Evolutionary conservation across 2,329 filamentous ascomycete genomes (phyloP), one percentile per base, ranked within the genome.

Genomic region (Cordyceps militaris): DNA sequence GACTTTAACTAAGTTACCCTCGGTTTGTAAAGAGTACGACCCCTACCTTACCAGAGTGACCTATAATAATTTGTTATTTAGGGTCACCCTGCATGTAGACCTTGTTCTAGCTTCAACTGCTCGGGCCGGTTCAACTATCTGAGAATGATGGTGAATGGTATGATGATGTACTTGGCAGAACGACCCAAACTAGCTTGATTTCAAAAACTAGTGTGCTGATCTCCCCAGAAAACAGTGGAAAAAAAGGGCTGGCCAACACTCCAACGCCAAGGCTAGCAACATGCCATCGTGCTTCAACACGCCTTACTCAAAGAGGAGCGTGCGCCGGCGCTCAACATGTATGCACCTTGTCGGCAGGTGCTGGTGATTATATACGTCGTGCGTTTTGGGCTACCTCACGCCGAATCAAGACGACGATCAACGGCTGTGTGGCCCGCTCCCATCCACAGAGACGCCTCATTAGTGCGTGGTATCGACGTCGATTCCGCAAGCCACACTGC

Each of bases 251-350:
- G n/a, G 38, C 36, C 24, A 32, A n/a, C 32, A 34, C 3, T 6
- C 6, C 5, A 32, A 32, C 28, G 28, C 28, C 28, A 32, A 32
- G 28, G 6, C 28, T 6, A 32, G 28, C 28, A 32, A 11, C 6
- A 32, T 6, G 28, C 28, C 28, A 32, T 32, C 28, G 28, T 11
- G 28, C 32, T 38, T n/a, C n/a, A n/a, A n/a, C 7, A 19, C 3
- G 24, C 52, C 52, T 46, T 55, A 55, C 52, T 55, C 23, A 24
- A 55, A 36, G 19, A 9, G 52, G 52, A 46, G 30, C 30, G 30
- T 55, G 14, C 32, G 38, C 52, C 52, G 52, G 42, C 14, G 30
- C 52, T 38, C 38, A 24, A n/a, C n/a, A n/a, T n/a, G 14, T 28
- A 28, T 47, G 13, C 51, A 44, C 19, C 28, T 26, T 21, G 38